Evolutionary conservation across 2,329 filamentous ascomycete species (phyloP).

Genomic region (Monosporascus sp.): DNA sequence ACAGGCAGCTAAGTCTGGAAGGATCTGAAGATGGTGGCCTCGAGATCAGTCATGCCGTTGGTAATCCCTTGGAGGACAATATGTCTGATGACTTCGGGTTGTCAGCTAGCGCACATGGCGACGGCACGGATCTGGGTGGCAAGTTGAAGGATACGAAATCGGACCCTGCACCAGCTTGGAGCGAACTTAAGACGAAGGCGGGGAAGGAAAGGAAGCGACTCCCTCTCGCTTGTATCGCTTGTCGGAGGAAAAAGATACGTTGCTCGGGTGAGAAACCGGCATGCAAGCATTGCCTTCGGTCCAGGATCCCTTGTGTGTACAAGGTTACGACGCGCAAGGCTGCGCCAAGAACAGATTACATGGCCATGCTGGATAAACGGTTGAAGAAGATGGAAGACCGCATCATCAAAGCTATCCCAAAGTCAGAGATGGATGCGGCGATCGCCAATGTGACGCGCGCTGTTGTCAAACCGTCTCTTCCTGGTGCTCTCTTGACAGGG

Average conservation of each 20-base stretch:
- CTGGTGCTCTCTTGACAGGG: constrained; percentile 43
- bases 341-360: constrained; percentile 92
- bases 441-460: constrained; percentile 67
- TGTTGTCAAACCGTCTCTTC: constrained; percentile 73
- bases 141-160: constrained; percentile 54
- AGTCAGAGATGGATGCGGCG: constrained; percentile 66
- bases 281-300: constrained; percentile 92
- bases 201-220: constrained; percentile 93
- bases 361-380: constrained; percentile 97
- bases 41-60: constrained; percentile 37
- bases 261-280: constrained; percentile 97
- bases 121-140: constrained; percentile 49
- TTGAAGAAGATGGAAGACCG: constrained; percentile 96
- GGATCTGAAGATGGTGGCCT: constrained; percentile 41
- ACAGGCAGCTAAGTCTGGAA: constrained; percentile 26
- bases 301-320: constrained; percentile 93
- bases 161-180: constrained; percentile 64
- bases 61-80: constrained; percentile 47
- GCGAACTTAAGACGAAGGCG: constrained; percentile 81
- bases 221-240: constrained; percentile 91
- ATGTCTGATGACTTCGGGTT: constrained; percentile 56
- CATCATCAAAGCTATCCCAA: constrained; percentile 92
- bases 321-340: constrained; percentile 94
- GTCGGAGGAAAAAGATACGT: constrained; percentile 92
- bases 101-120: constrained; percentile 38